Base-by-base conservation (phyloP, 495 filamentous ascomycete genomes). In the Friedmanniomyces simplex region DNA sequence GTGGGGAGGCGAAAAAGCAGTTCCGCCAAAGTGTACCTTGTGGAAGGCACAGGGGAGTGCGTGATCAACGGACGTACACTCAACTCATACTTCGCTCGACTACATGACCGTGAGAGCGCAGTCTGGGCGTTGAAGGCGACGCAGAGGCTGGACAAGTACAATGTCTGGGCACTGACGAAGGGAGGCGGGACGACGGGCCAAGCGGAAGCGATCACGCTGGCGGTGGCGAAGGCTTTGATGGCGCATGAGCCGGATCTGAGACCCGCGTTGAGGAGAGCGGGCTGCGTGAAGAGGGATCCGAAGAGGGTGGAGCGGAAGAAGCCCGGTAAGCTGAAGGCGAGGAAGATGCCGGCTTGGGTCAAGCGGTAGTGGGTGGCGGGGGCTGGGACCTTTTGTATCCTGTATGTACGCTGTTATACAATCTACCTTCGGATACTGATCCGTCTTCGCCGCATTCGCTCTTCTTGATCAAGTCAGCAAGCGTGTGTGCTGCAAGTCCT, bases 281-380 rank as follows among this genome's bases (percentile, higher is more conserved):
- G 93, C 54, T 87, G 83, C 68, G 79, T 97, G 57, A 95, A 89
- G 51, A 85, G 95, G 62, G 91, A 99, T 79, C 80, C 86, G 41
- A 87, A 91, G 70, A 82, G 76, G 52, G 94, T 97, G 58, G 93
- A 99, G 75, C 89, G 93, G 66, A 99, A 99, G 85, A 99, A 99
- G 82, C 81, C 89, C 22, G 93, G 93, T 63, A 85, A 87, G 62
- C 70, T 95, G 71, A 97, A 97, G 77, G 91, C 93, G 42, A 85
- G 93, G 73, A 99, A 99, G 80, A 93, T 88, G 84, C 94, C 91
- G 54, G 78, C 94, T 61, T 99, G 93, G 93, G 91, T 97, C 76
- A 96, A 96, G 82, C 77, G 83, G 74, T 86, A 60, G 48, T 21
- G 37, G 18, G 28, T 32, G 28, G n/a, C n/a, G n/a, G n/a, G n/a